Evolutionary conservation across 495 filamentous ascomycete genomes (phyloP).

Genomic region (Xylaria bambusicola): DNA sequence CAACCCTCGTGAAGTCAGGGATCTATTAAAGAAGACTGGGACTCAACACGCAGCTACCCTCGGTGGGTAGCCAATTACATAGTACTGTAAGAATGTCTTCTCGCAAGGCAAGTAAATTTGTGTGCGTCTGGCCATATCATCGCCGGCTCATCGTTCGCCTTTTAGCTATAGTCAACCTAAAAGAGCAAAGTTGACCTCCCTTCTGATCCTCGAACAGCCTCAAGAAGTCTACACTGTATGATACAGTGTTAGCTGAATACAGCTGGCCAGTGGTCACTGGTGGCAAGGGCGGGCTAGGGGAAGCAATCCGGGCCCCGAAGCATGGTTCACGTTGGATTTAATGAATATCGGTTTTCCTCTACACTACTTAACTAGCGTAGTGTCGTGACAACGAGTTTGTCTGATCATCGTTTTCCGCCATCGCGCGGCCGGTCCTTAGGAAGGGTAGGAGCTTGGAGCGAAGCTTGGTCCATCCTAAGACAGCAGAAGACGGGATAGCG

Average conservation of each 20-base stretch:
- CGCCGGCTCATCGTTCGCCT: too few species aligned
- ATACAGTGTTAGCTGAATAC: constrained; percentile 7
- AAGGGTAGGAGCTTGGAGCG: neutral
- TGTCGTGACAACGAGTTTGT: too few species aligned
- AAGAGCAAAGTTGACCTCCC: too few species aligned
- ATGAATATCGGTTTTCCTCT: neutral
- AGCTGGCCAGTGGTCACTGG: neutral
- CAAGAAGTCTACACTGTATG: constrained; percentile 2
- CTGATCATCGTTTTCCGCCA: neutral
- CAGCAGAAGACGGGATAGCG: neutral
- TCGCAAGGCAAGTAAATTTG: too few species aligned
- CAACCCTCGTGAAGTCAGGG: too few species aligned
- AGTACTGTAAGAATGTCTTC: too few species aligned
- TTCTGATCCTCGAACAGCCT: neutral
- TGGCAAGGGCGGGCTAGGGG: constrained; percentile 17
- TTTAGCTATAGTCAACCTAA: too few species aligned
- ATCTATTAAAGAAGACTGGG: too few species aligned
- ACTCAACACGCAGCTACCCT: too few species aligned
- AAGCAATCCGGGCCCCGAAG: constrained; percentile 16
- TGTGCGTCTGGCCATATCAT: too few species aligned
- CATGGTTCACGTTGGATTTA: neutral
- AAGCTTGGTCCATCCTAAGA: neutral
- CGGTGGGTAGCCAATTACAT: too few species aligned
- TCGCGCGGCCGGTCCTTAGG: neutral
- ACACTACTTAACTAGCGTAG: too few species aligned